Evolutionary conservation across 1,284 basidiomycete species (phyloP).

Genomic region (Malassezia yamatoensis): DNA sequence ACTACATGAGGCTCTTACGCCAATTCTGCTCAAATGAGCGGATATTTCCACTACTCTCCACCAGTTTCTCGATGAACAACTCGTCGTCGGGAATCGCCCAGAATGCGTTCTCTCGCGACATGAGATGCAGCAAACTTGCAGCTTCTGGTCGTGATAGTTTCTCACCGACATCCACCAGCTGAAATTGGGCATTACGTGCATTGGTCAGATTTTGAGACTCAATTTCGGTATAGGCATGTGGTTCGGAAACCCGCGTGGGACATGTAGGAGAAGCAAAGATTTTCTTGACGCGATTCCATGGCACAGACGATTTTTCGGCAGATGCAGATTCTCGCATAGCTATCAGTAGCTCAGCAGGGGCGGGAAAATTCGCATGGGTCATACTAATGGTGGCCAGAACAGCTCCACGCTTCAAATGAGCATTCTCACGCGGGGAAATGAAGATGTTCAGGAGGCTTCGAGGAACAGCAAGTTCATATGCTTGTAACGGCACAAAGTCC

Average conservation of each 20-base stretch:
- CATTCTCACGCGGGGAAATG: constrained; percentile 7
- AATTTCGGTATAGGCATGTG: constrained; percentile 33
- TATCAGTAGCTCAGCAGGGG: constrained; percentile 23
- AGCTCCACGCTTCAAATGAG: constrained; percentile 17
- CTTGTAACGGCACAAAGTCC: constrained; percentile 61
- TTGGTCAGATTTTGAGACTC: constrained; percentile 23
- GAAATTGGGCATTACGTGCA: constrained; percentile 14
- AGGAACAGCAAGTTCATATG: constrained; percentile 72
- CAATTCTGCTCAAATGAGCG: constrained; percentile 30
- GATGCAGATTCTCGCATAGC: constrained; percentile 17
- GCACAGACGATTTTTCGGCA: constrained; percentile 8
- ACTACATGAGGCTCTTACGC: constrained; percentile 5
- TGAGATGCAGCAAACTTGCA: constrained; percentile 25
- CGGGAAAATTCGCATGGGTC: constrained; percentile 25
- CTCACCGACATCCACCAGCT: constrained; percentile 17
- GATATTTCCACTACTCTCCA: constrained; percentile 35
- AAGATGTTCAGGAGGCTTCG: constrained; percentile 49
- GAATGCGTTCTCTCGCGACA: constrained; percentile 23
- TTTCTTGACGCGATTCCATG: constrained; percentile 5
- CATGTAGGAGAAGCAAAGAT: constrained; percentile 7
- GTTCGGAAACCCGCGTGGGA: constrained; percentile 18
- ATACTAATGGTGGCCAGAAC: constrained; percentile 28
- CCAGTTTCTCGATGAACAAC: constrained; percentile 33
- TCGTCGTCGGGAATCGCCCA: constrained; percentile 38
- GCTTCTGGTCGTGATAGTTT: constrained; percentile 23